Percentiles rank a stretch among this genome's conserved stretches.
Evolutionary conservation across 1,139 yeast genomes (phyloP).

Genomic region (Taphrina populina): DNA sequence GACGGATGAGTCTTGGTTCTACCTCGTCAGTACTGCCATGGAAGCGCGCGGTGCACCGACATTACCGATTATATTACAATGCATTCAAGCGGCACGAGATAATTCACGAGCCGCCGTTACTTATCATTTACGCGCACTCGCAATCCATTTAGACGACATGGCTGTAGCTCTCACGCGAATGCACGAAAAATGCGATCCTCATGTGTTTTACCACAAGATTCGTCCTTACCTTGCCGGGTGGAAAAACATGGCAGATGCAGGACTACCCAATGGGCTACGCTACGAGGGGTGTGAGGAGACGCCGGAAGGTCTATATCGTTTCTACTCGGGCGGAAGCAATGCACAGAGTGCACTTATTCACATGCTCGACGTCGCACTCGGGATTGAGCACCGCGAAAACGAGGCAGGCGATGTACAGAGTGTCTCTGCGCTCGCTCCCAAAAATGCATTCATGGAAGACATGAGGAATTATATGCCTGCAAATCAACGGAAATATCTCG

Average conservation of each 20-base stretch:
- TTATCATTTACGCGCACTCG: constrained; percentile 58
- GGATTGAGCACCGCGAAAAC: constrained; percentile 74
- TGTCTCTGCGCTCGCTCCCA: constrained; percentile 40
- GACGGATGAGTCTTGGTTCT: constrained; percentile 91
- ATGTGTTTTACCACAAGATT: constrained; percentile 77
- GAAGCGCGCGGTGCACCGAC: constrained; percentile 78
- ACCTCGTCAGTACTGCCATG: constrained; percentile 79
- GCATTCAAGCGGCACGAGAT: constrained; percentile 57
- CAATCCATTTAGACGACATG: constrained; percentile 71
- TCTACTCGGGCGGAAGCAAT: constrained; percentile 85
- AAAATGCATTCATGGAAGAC: constrained; percentile 69
- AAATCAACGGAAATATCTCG: constrained; percentile 71
- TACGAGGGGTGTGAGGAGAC: constrained; percentile 48
- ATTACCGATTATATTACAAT: constrained; percentile 59
- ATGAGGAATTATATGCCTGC: constrained; percentile 91
- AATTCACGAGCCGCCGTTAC: constrained; percentile 50
- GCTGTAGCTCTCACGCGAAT: constrained; percentile 75
- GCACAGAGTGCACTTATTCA: constrained; percentile 91
- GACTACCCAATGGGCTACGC: constrained; percentile 55
- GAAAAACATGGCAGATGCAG: constrained; percentile 87
- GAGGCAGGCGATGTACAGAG: constrained; percentile 52
- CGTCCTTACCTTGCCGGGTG: constrained; percentile 93
- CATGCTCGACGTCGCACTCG: constrained; percentile 72
- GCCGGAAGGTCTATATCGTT: constrained; percentile 49
- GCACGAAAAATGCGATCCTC: constrained; percentile 96